Evolutionary conservation across 2,329 filamentous ascomycete genomes (phyloP), one percentile per base, ranked within the genome.

Genomic region (Ceratocystis eucalypticola): DNA sequence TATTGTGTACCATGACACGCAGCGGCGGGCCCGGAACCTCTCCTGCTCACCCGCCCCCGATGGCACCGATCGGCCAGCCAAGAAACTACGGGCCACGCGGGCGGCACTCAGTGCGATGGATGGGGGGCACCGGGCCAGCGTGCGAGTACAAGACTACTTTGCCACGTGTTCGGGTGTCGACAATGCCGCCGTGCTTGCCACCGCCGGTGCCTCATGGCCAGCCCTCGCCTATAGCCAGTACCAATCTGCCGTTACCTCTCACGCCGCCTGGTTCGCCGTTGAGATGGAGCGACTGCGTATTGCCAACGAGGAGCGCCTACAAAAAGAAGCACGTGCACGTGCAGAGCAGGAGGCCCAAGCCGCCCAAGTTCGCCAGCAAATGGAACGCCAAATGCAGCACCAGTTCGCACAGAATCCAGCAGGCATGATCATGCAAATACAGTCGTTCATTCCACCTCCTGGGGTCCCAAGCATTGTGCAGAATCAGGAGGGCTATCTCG

Each of bases 21-120:
- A 80, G 0, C 80, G 94, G 1, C 87, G 91, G 71, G 79, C 84
- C 68, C 84, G 22, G 22, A 25, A 15, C 90, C 75, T 89, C 12
- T 84, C 82, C 64, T 82, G 86, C 69, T 82, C 82, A 5, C 82
- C 80, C 15, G 73, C 72, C 50, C 72, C 74, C 1, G 72, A 71
- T n/a, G 80, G 78, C 72, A 80, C 85, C n/a, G 80, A 84, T 72
- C 73, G 72, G 50, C 72, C 74, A 0, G 71, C 71, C 22, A 81
- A 79, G 72, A 80, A 85, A 17, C 80, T 84, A 72, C 79, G 90
- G 28, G 91, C 82, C 2, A 95, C 91, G 0, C 78, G 90, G 65
- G 84, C 87, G 61, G 88, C 88, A 61, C 82, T 88, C 65, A 89
- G 88, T 45, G 91, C 91, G 0, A 76, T 92, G 0, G 90, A 94